Base-by-base conservation (phyloP, 2,329 filamentous ascomycete genomes). In the Trichoderma pleuroti region DNA sequence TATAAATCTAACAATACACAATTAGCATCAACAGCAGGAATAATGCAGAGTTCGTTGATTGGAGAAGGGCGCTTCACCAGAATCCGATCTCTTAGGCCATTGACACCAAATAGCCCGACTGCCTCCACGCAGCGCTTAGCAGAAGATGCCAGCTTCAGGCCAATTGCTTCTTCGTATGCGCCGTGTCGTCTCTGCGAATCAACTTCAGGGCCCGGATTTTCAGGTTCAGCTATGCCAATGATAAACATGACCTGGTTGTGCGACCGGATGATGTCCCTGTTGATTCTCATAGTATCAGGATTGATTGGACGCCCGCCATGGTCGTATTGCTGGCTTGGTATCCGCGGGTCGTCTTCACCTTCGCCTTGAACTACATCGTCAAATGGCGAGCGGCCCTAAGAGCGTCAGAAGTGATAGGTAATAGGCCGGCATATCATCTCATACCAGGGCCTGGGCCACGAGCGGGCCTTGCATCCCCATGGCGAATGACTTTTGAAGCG, bases 241-340 rank as follows among this genome's bases (percentile, higher is more conserved):
- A 88, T 86, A 21, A 85, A 82, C 87, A 90, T 90, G 4, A 90
- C 87, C 73, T 90, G 87, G 73, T 90, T 90, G 74, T 90, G 87
- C 11, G 87, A 84, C 65, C 87, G 83, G 30, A 90, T 86, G 36
- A 89, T 84, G 71, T 87, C 85, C 62, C 84, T 83, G 73, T 88
- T 88, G 72, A 88, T 84, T 14, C 81, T 80, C 74, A 85, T 86
- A 1, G 86, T 88, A 65, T 85, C 83, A 0, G 82, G 82, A 73
- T 89, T 89, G 63, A 87, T 75, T 4, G 87, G 86, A 11, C 87
- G 86, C 16, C 87, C 87, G 39, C 86, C 83, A 52, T 83, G 81
- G 73, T 90, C 87, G 74, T 86, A 89, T 60, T 84, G 78, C 76
- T 88, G 87, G 1, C 76, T 71, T 5, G 83, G 82, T 49, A 81